Conservation (phyloP, 129 eudicot species). For the Chrysanthemum lavandulifolium region DNA sequence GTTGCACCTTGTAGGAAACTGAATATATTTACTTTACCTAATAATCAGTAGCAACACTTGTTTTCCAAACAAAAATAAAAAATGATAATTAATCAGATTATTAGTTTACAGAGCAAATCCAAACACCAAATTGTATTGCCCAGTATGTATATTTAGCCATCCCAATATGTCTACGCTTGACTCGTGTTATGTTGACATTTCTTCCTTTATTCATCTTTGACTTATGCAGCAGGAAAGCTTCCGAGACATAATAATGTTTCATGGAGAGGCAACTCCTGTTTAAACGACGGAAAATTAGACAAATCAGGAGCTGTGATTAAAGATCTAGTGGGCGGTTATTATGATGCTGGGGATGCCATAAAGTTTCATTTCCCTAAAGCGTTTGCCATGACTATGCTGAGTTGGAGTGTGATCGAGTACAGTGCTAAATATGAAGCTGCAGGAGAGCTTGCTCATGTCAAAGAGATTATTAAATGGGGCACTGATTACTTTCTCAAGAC, state of each 20-base stretch:
- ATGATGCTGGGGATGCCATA: slow-evolving; percentile 96
- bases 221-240: slow-evolving; percentile 73
- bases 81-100: no score
- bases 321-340: slow-evolving; percentile 78
- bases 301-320: slow-evolving; percentile 47
- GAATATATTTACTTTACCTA: no score
- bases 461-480: slow-evolving; percentile 88
- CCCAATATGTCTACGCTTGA: neutral
- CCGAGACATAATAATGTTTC: slow-evolving; percentile 82
- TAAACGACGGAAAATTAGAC: slow-evolving; percentile 66
- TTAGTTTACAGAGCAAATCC: no score
- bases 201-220: neutral
- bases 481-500: slow-evolving; percentile 90
- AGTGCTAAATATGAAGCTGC: slow-evolving; percentile 91
- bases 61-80: no score
- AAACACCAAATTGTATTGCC: no score
- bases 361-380: slow-evolving; percentile 86
- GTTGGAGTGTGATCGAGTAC: slow-evolving; percentile 97
- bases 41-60: no score
- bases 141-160: no score
- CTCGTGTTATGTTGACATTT: neutral
- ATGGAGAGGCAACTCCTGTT: slow-evolving; percentile 86
- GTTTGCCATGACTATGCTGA: slow-evolving; percentile 95
- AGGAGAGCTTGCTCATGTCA: slow-evolving; percentile 81
- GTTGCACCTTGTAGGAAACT: neutral